Conservation (phyloP, 106 monocot species). For the Allium cepa region DNA sequence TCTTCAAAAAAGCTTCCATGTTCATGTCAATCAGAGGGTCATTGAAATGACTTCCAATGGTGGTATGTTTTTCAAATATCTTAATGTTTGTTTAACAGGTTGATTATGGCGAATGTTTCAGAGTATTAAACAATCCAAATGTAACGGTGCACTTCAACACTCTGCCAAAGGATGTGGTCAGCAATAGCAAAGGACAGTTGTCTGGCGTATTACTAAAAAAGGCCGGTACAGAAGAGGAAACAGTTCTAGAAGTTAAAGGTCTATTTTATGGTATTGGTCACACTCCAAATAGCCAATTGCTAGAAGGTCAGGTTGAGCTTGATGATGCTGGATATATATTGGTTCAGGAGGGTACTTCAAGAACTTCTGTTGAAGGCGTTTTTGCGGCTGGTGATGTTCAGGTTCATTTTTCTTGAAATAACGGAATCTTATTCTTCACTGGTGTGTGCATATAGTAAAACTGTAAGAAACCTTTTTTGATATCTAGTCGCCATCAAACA, state of each 20-base stretch:
- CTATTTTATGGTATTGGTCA: constrained; percentile 97
- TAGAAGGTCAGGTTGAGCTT: constrained; percentile 88
- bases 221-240: constrained; percentile 61
- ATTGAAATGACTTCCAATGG: constrained; percentile 14
- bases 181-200: constrained; percentile 91
- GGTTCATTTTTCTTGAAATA: constrained; percentile 25
- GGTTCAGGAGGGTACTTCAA: constrained; percentile 66
- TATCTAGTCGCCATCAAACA: too few relatives aligned
- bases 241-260: constrained; percentile 75
- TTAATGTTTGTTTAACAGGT: constrained; percentile 99
- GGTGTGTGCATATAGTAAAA: too few relatives aligned
- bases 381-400: constrained; percentile 99
- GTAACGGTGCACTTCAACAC: constrained; percentile 97
- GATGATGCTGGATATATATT: constrained; percentile 69
- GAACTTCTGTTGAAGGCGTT: constrained; percentile 92
- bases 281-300: constrained; percentile 84
- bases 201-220: constrained; percentile 67
- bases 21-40: too few relatives aligned
- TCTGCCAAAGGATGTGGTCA: constrained; percentile 68
- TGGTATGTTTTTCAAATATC: constrained; percentile 58
- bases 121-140: constrained; percentile 95
- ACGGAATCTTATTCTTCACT: too few relatives aligned
- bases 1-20: neutral
- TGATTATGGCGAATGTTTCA: constrained; percentile 99
- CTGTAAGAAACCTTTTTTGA: too few relatives aligned